Base-by-base conservation (phyloP, 1,284 basidiomycete genomes). In the Albatrellus sp. region DNA sequence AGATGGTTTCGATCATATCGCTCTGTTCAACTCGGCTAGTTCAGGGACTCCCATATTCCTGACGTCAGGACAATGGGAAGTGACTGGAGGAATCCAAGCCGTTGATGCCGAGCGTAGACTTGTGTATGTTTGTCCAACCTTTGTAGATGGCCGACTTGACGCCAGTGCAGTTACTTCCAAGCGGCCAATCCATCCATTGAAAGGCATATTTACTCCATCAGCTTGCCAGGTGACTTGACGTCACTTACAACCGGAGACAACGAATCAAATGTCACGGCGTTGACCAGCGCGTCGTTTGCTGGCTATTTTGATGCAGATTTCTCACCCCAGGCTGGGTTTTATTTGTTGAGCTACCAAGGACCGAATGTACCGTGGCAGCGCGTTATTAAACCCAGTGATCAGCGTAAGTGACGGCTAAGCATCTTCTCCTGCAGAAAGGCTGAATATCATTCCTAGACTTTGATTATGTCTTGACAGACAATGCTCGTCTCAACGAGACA, bases 31-130 rank as follows among this genome's bases (percentile, higher is more conserved):
- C 48, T 82, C 90, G 2, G 75, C 83, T 2, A 74, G 73, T 51
- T 70, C 80, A 12, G 64, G 66, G 20, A 72, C 68, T 0, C 90
- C 91, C 1, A 70, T 67, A 30, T 97, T 90, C 69, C 66, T 98
- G 30, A 97, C 94, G 0, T 68, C 66, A 1, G 94, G 93, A 0
- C 59, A 77, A 29, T 97, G 92, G 92, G 94, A 98, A 61, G 87
- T 98, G 3, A 80, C 80, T 6, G 73, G 71, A 14, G 70, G 69
- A 5, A 81, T 97, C 46, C 65, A 76, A 44, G 84, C 75, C 1
- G 75, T 96, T 14, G 84, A 96, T 58, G 54, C 68, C 3, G 64
- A 72, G 38, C 75, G 75, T 31, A 73, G 77, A 33, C 59, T 85
- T 33, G 80, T 92, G 84, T 93, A 58, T 59, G 84, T 70, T 6